A percentile compares a stretch with the other conserved stretches of the same genome.
Evolutionary conservation across 768 basidiomycete genomes (phyloP).

Genomic region (Termitomyces sp.): DNA sequence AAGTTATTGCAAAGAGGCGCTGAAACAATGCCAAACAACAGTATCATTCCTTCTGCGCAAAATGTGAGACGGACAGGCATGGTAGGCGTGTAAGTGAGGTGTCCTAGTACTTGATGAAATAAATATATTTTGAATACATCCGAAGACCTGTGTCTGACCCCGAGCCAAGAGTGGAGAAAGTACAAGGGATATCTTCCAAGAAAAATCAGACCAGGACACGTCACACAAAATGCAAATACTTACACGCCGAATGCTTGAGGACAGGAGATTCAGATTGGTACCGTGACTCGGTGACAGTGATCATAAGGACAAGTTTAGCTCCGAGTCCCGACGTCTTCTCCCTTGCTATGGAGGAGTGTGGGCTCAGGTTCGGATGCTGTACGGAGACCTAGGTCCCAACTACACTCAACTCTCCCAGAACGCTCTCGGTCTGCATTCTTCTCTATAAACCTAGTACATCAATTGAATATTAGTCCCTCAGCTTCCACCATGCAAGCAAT

Average conservation of each 20-base stretch:
- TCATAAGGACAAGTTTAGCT: too few species aligned
- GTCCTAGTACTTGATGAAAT: too few species aligned
- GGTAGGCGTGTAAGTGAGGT: too few species aligned
- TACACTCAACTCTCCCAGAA: neutral
- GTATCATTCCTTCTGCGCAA: too few species aligned
- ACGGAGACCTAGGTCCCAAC: neutral
- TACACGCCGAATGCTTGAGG: neutral
- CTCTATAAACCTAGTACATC: neutral
- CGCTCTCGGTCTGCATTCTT: neutral
- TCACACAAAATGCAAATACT: neutral
- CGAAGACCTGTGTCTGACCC: neutral
- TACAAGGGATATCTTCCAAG: too few species aligned
- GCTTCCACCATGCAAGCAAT: slow-evolving; percentile 36
- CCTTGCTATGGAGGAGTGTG: neutral
- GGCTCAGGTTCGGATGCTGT: too few species aligned
- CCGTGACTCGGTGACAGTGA: too few species aligned
- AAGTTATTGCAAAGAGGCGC: too few species aligned
- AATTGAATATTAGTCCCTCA: neutral
- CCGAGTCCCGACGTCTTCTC: neutral
- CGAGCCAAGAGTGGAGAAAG: neutral
- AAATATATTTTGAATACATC: too few species aligned
- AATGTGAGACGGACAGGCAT: too few species aligned
- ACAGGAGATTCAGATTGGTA: neutral
- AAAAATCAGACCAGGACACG: neutral
- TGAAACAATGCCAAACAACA: too few species aligned